Conservation (phyloP, 495 filamentous ascomycete genomes). For the Trichoderma reesei region DNA sequence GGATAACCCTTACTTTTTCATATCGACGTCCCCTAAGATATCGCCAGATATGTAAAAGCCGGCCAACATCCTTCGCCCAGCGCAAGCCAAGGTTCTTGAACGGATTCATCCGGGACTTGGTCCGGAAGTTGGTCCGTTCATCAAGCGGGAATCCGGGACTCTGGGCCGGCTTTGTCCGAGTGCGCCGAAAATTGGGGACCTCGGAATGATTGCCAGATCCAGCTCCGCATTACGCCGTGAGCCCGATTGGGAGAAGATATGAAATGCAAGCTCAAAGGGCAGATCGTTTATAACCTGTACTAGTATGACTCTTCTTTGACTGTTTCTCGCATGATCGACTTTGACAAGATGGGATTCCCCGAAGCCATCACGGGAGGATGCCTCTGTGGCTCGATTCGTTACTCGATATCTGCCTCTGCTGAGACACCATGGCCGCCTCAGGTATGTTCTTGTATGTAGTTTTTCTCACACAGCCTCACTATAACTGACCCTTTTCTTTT, state of each 20-base stretch:
- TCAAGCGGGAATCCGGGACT: neutral
- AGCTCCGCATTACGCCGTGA: neutral
- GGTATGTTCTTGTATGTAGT: neutral
- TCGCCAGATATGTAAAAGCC: too few species aligned
- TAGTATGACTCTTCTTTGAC: too few species aligned
- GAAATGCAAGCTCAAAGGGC: too few species aligned
- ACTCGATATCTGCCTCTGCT: neutral
- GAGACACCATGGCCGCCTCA: conserved; percentile 4
- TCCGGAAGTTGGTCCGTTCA: too few species aligned
- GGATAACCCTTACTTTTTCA: too few species aligned
- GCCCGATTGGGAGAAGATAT: neutral
- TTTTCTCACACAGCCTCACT: neutral
- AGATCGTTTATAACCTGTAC: too few species aligned
- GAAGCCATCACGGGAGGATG: conserved; percentile 5
- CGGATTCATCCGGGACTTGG: too few species aligned
- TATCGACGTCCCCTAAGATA: too few species aligned
- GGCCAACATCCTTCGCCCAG: too few species aligned
- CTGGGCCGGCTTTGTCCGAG: neutral
- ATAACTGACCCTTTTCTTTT: neutral
- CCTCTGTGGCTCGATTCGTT: conserved; percentile 7
- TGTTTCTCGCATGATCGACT: too few species aligned
- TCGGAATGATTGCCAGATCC: neutral
- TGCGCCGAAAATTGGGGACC: neutral
- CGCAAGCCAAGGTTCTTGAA: too few species aligned
- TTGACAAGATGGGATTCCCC: neutral